These are phyloP conservation scores for Penicillium canescens DNA, from an alignment of 495 filamentous ascomycete genomes.

Conservation along the genomic window DNA sequence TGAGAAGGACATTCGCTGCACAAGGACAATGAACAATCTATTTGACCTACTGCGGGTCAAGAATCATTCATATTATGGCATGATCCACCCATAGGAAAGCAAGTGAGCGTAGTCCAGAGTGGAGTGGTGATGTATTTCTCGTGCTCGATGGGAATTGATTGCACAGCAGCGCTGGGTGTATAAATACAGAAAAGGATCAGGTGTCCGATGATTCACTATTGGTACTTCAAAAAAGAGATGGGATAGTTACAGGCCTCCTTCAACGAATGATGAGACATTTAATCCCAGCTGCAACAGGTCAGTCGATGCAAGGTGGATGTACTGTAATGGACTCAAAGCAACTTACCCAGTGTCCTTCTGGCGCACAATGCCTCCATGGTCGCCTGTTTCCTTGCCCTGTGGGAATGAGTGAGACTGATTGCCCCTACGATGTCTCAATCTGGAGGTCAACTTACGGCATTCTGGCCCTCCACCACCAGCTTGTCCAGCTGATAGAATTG, in stretches of 20 bases:
- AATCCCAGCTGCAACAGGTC: constrained; percentile 47
- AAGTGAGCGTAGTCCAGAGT: neutral
- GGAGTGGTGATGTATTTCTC: constrained; percentile 10
- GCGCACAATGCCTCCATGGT: constrained; percentile 67
- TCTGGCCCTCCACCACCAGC: constrained; percentile 90
- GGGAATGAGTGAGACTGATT: constrained; percentile 1
- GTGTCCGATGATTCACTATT: constrained; percentile 5
- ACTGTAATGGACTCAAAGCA: neutral
- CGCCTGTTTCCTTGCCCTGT: constrained; percentile 74
- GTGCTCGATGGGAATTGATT: constrained; percentile 13
- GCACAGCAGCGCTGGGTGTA: constrained; percentile 18
- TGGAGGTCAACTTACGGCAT: constrained; percentile 41
- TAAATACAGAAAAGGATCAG: constrained; percentile 27
- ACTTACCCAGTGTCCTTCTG: constrained; percentile 83
- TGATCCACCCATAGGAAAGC: no score
- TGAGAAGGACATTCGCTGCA: no score
- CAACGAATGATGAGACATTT: constrained; percentile 8
- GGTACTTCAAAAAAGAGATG: constrained; percentile 12
- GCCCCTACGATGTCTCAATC: neutral
- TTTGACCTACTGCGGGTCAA: no score
- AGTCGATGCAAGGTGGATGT: constrained; percentile 4
- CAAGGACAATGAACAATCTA: no score
- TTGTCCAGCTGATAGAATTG: constrained; percentile 92
- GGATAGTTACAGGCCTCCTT: constrained; percentile 5
- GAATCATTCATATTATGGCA: no score